Conservation (phyloP, 768 basidiomycete genomes). For the Mycena pura region DNA sequence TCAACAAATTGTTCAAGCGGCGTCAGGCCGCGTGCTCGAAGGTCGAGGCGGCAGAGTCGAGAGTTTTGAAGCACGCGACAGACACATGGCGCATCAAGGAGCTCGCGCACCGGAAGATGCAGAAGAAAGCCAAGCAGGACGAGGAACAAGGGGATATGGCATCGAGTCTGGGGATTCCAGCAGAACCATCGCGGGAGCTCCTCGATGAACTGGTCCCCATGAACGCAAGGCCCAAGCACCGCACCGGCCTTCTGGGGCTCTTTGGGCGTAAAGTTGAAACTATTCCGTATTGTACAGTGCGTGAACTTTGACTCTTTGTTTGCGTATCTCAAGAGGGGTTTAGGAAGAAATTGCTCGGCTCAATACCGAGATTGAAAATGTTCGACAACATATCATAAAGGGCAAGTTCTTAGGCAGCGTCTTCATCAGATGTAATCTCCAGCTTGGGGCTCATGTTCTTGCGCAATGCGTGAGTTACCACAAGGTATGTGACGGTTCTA, state of each 20-base stretch:
- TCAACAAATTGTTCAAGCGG: conserved; percentile 51
- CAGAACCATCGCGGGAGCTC: conserved; percentile 37
- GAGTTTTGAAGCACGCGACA: conserved; percentile 50
- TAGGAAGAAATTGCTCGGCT: conserved; percentile 60
- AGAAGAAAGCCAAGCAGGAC: conserved; percentile 35
- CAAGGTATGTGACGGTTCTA: conserved; percentile 39
- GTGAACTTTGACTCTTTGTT: conserved; percentile 7
- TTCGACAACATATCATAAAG: conserved; percentile 42
- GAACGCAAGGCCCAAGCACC: conserved; percentile 57
- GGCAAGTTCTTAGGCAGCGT: conserved; percentile 59
- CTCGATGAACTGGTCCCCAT: conserved; percentile 61
- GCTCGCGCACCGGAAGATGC: conserved; percentile 40
- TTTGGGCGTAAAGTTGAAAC: conserved; percentile 71
- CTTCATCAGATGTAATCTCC: conserved; percentile 74
- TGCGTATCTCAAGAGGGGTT: neutral
- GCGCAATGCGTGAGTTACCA: conserved; percentile 65
- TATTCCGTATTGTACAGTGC: conserved; percentile 64
- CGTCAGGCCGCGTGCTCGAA: conserved; percentile 54
- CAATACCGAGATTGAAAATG: conserved; percentile 50
- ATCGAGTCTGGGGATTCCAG: conserved; percentile 30
- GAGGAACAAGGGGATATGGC: conserved; percentile 33
- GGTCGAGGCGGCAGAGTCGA: conserved; percentile 64
- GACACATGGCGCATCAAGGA: conserved; percentile 49
- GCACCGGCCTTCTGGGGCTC: conserved; percentile 55
- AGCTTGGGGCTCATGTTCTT: conserved; percentile 77